Evolutionary conservation across 768 basidiomycete species (phyloP).

Genomic region (Pisolithus microcarpus): DNA sequence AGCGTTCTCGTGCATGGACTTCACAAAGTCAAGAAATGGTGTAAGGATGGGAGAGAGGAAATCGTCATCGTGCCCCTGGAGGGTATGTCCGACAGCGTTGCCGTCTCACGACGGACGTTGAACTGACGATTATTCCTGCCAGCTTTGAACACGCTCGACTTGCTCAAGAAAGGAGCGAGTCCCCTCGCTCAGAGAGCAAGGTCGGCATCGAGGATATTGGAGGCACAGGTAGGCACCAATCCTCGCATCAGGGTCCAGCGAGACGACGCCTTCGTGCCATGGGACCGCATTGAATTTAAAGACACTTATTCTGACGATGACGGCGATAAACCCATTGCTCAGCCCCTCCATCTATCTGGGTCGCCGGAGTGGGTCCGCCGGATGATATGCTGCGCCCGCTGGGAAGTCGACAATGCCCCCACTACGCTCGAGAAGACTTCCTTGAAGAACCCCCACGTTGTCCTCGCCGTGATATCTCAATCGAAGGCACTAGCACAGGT

Average conservation of each 20-base stretch:
- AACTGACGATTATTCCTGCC: constrained; percentile 7
- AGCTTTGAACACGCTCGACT: constrained; percentile 88
- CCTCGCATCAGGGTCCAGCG: constrained; percentile 74
- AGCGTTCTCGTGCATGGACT: constrained; percentile 76
- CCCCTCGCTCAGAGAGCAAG: constrained; percentile 77
- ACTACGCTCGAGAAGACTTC: constrained; percentile 22
- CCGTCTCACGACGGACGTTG: neutral
- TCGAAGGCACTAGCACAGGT: constrained; percentile 17
- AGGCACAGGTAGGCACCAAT: constrained; percentile 80
- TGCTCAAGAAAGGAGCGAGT: constrained; percentile 85
- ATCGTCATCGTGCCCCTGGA: constrained; percentile 81
- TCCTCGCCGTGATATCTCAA: constrained; percentile 51
- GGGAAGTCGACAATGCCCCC: constrained; percentile 57
- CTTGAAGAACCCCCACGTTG: constrained; percentile 39
- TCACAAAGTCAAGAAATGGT: constrained; percentile 77
- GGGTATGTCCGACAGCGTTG: constrained; percentile 42
- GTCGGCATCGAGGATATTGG: constrained; percentile 80
- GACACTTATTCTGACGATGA: constrained; percentile 24
- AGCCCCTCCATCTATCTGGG: constrained; percentile 22
- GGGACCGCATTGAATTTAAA: constrained; percentile 63
- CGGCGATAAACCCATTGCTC: constrained; percentile 18
- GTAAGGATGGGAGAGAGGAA: constrained; percentile 68
- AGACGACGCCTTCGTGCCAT: constrained; percentile 76
- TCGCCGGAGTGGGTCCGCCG: constrained; percentile 83
- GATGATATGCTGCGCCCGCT: constrained; percentile 75